A percentile compares a stretch with the other conserved stretches of the same genome.
These are phyloP conservation scores for Earliella scabrosa DNA, from an alignment of 1,284 basidiomycete species.

Conservation along the genomic window DNA sequence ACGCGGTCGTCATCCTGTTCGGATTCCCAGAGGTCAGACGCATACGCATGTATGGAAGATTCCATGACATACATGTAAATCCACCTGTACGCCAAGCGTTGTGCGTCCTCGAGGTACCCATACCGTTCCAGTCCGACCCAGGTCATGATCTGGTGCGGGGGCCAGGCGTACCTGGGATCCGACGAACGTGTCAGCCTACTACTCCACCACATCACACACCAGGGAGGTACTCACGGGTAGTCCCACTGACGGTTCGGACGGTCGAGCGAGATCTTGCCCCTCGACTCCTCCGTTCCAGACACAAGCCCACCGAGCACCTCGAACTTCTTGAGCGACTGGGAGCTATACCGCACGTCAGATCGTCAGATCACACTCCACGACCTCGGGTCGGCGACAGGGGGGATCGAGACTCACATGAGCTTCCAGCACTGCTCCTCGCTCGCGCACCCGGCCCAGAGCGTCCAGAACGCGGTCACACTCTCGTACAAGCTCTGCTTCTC, in stretches of 20 bases:
- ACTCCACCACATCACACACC: slow-evolving; percentile 6
- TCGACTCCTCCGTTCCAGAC: slow-evolving; percentile 95
- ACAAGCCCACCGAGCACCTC: slow-evolving; percentile 97
- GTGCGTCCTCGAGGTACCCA: slow-evolving; percentile 92
- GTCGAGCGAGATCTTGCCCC: slow-evolving; percentile 93
- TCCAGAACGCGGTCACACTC: slow-evolving; percentile 94
- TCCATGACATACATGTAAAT: slow-evolving; percentile 81
- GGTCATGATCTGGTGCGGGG: slow-evolving; percentile 95
- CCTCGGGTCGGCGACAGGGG: slow-evolving; percentile 6
- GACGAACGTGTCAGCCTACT: slow-evolving; percentile 6
- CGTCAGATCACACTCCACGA: slow-evolving; percentile 6
- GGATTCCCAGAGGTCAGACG: background rate
- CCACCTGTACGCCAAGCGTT: slow-evolving; percentile 94
- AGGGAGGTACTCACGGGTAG: slow-evolving; percentile 66
- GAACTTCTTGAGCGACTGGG: slow-evolving; percentile 90
- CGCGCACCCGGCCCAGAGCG: slow-evolving; percentile 96
- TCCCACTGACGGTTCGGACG: slow-evolving; percentile 99
- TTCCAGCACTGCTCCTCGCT: slow-evolving; percentile 93
- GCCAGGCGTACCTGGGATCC: slow-evolving; percentile 77
- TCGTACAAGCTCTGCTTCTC: slow-evolving; percentile 94
- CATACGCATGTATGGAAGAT: background rate
- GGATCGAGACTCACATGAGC: slow-evolving; percentile 71
- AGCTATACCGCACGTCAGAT: slow-evolving; percentile 49
- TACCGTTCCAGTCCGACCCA: slow-evolving; percentile 98
- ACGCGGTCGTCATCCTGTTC: slow-evolving; percentile 86